These are phyloP conservation scores for Shiraia sp. DNA, from an alignment of 2,329 filamentous ascomycete genomes.

Conservation along the genomic window DNA sequence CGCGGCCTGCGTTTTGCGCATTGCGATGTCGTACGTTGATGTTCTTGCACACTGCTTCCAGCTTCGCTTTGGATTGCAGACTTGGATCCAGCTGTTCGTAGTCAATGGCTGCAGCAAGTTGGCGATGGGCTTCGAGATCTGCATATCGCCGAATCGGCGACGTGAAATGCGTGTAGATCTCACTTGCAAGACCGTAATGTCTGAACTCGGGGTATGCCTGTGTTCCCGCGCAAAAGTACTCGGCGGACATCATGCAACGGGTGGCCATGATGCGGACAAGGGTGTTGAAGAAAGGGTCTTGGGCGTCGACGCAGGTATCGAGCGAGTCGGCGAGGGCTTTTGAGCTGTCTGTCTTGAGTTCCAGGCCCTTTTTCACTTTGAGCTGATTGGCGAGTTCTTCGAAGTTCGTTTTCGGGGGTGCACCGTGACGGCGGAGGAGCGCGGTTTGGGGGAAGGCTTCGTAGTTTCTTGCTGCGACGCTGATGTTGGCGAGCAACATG, in stretches of 20 bases:
- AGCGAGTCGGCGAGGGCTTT: constrained; percentile 92
- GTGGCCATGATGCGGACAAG: constrained; percentile 96
- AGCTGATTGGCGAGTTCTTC: constrained; percentile 92
- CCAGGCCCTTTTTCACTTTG: constrained; percentile 79
- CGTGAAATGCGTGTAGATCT: constrained; percentile 99
- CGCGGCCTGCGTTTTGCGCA: constrained; percentile 90
- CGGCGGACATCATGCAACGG: constrained; percentile 97
- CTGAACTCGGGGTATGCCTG: constrained; percentile 93
- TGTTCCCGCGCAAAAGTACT: constrained; percentile 95
- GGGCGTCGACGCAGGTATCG: constrained; percentile 76
- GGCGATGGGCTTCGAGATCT: constrained; percentile 91
- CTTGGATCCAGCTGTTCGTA: constrained; percentile 86
- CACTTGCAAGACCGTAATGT: constrained; percentile 93
- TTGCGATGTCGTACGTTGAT: constrained; percentile 98
- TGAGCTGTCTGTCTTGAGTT: constrained; percentile 82
- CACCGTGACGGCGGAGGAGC: constrained; percentile 86
- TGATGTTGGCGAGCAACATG: constrained; percentile 98
- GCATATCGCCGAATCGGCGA: constrained; percentile 96
- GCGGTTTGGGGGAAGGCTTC: constrained; percentile 93
- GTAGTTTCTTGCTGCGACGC: constrained; percentile 88
- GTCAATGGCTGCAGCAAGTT: constrained; percentile 92
- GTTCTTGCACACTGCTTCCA: constrained; percentile 95
- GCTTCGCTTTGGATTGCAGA: constrained; percentile 77
- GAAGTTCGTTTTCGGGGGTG: constrained; percentile 94
- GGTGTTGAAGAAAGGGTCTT: constrained; percentile 97